These are phyloP conservation scores for Cordyceps farinosa DNA, from an alignment of 2,329 filamentous ascomycete species.

Conservation along the genomic window DNA sequence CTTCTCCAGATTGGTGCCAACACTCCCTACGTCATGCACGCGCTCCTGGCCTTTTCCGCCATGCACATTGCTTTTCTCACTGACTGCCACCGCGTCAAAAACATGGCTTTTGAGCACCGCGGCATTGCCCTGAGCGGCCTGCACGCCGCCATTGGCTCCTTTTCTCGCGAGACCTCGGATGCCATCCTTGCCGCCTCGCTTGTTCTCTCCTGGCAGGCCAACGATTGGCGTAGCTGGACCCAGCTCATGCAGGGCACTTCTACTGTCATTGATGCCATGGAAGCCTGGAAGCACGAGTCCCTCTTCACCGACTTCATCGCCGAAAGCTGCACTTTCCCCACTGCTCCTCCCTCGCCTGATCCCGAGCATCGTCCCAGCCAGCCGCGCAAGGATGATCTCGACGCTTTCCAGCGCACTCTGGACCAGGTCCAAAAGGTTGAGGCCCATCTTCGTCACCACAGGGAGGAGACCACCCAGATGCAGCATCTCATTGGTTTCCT, in stretches of 20 bases:
- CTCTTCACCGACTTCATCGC: slow-evolving; percentile 79
- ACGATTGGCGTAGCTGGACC: slow-evolving; percentile 92
- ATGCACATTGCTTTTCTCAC: slow-evolving; percentile 90
- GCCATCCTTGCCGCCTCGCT: slow-evolving; percentile 88
- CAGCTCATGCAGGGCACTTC: slow-evolving; percentile 89
- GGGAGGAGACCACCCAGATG: slow-evolving; percentile 65
- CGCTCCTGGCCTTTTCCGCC: slow-evolving; percentile 88
- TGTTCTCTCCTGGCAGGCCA: slow-evolving; percentile 91
- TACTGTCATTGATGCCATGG: slow-evolving; percentile 88
- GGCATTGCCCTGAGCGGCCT: slow-evolving; percentile 82
- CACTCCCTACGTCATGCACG: slow-evolving; percentile 89
- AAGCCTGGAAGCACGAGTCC: slow-evolving; percentile 85
- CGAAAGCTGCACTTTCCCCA: slow-evolving; percentile 71
- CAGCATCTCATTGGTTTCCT: slow-evolving; percentile 69
- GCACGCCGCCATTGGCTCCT: slow-evolving; percentile 79
- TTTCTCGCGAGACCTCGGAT: slow-evolving; percentile 84
- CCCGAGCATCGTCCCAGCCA: slow-evolving; percentile 59
- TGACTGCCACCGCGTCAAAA: slow-evolving; percentile 77
- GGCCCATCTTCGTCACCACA: slow-evolving; percentile 62
- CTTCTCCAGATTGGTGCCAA: slow-evolving; percentile 72
- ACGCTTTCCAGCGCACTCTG: slow-evolving; percentile 63
- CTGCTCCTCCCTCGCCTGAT: slow-evolving; percentile 59
- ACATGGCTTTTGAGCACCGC: slow-evolving; percentile 85
- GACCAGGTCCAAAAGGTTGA: slow-evolving; percentile 67
- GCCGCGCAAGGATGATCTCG: slow-evolving; percentile 66